phyloP scores from a whole-genome alignment of 1,284 basidiomycete species.

The Austroboletus novae-zelandiae region DNA sequence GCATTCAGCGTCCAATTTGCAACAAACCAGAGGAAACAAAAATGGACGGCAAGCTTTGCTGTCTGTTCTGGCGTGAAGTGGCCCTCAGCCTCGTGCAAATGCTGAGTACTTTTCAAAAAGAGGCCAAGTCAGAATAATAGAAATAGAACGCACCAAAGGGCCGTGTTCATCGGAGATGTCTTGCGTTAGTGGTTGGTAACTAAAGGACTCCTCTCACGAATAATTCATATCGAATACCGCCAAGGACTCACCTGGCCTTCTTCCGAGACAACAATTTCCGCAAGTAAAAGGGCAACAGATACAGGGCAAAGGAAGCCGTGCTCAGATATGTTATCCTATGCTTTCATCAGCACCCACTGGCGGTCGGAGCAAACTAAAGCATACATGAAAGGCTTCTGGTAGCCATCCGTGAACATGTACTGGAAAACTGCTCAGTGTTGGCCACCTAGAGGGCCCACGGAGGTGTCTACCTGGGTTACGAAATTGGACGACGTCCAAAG shows the following conservation, averaged over 20 bases:
- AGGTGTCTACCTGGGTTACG: constrained; percentile 63
- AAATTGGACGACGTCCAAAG: constrained; percentile 85
- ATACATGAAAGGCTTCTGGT: constrained; percentile 79
- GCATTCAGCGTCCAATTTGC: constrained; percentile 91
- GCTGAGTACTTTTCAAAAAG: constrained; percentile 4
- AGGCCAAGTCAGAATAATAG: neutral
- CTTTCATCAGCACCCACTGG: constrained; percentile 4
- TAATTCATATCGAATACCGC: neutral
- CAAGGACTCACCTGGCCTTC: constrained; percentile 11
- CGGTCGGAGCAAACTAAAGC: constrained; percentile 24
- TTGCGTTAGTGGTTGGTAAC: constrained; percentile 28
- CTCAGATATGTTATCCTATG: constrained; percentile 82
- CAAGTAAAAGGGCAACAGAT: constrained; percentile 74
- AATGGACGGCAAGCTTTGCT: constrained; percentile 69
- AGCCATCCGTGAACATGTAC: constrained; percentile 68
- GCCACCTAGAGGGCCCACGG: neutral
- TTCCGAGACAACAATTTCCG: constrained; percentile 35
- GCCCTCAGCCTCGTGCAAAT: constrained; percentile 9
- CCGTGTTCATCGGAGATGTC: constrained; percentile 11
- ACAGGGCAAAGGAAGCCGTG: constrained; percentile 86
- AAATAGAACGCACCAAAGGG: constrained; percentile 15
- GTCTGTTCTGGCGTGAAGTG: constrained; percentile 73
- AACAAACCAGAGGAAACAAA: constrained; percentile 86
- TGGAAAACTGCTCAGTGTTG: constrained; percentile 29
- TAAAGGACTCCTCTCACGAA: constrained; percentile 6